phyloP scores from a whole-genome alignment of 2,329 filamentous ascomycete genomes.

The Curvularia eragrostidis region DNA sequence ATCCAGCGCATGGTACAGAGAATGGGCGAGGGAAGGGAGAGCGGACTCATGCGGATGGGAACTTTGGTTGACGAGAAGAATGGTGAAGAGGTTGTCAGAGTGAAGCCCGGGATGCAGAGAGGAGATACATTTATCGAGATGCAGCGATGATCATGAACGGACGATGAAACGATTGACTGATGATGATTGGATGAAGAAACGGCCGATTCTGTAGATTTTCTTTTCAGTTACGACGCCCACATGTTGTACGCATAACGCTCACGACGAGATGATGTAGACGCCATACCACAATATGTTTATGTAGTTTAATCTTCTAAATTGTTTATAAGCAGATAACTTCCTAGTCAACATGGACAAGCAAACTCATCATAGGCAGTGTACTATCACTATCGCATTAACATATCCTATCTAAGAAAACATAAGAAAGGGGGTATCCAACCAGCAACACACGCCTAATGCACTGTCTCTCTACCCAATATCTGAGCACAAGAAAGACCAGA shows the following conservation, averaged over 20 bases:
- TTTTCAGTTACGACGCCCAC: not conserved
- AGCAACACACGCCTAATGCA: not conserved
- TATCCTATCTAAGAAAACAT: not conserved
- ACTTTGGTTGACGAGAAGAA: constrained; percentile 20
- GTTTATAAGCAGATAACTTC: too few relatives aligned
- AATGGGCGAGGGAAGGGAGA: constrained; percentile 38
- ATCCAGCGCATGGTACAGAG: constrained; percentile 40
- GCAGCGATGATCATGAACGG: not conserved
- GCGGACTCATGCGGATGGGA: constrained; percentile 33
- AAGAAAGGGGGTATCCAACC: not conserved
- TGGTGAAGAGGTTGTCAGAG: not conserved
- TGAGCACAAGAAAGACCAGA: not conserved
- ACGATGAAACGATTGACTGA: not conserved
- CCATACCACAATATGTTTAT: not conserved
- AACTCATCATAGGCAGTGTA: too few relatives aligned
- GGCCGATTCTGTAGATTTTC: not conserved
- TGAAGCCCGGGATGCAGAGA: constrained; percentile 16
- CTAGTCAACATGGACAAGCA: too few relatives aligned
- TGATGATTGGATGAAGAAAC: too few relatives aligned
- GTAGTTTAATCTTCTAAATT: not conserved
- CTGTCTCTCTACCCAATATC: not conserved
- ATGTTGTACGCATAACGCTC: not conserved
- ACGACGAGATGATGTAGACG: not conserved
- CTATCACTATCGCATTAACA: not conserved
- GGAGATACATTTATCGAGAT: constrained; percentile 25